Evolutionary conservation across 169 alveolate species (phyloP).

Genomic region (Cryptosporidium ryanae): DNA sequence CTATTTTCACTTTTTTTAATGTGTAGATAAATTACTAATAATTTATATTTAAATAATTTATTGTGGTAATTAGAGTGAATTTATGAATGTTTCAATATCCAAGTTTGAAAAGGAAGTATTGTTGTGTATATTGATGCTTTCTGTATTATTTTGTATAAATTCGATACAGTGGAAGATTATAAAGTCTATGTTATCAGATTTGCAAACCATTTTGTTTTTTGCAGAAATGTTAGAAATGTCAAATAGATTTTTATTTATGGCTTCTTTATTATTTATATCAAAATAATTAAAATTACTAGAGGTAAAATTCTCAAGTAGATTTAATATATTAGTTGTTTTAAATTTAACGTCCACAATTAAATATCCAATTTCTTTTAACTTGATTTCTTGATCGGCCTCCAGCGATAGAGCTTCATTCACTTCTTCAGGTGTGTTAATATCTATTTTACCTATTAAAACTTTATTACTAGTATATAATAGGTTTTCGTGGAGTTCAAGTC

Average conservation of each 20-base stretch:
- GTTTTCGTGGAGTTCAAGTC: conserved; percentile 13
- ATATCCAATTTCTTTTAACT: conserved; percentile 5
- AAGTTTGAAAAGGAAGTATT: conserved; percentile 10
- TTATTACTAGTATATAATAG: conserved; percentile 35
- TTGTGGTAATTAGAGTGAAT: background rate
- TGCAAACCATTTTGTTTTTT: conserved; percentile 3
- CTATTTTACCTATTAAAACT: conserved; percentile 21
- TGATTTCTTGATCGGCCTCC: conserved; percentile 30
- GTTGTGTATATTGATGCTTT: background rate
- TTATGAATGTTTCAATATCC: conserved; percentile 28
- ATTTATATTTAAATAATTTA: background rate
- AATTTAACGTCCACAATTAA: conserved; percentile 26
- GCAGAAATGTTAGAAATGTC: conserved; percentile 9
- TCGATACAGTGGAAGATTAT: conserved; percentile 43
- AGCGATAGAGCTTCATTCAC: conserved; percentile 4
- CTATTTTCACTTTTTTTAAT: background rate
- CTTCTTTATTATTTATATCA: background rate
- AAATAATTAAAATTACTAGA: background rate
- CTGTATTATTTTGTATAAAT: conserved; percentile 2
- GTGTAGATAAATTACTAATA: background rate
- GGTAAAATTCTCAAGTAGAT: background rate
- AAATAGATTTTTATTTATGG: background rate
- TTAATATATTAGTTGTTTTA: background rate
- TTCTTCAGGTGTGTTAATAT: background rate
- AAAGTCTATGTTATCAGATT: conserved; percentile 19